Base-by-base conservation (phyloP, 305 asterid species). In the Rubia balearica region DNA sequence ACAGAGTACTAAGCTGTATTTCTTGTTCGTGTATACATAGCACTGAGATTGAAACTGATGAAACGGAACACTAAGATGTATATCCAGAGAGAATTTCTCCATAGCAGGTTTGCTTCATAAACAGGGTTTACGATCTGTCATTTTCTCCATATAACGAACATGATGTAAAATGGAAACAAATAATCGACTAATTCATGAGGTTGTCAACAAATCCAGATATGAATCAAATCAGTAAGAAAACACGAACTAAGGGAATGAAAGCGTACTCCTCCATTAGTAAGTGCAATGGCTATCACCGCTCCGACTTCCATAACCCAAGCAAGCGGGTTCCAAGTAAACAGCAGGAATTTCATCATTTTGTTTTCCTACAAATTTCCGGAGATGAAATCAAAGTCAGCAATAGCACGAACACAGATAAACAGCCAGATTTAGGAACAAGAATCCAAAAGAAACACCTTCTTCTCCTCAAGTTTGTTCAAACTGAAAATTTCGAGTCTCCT, bases 291-390 rank as follows among this genome's bases (percentile, higher is more conserved):
- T 95, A 91, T 91, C 13, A 91, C 65, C n/a, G 97, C 97, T 42
- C 96, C 96, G 45, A 43, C 55, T 71, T 91, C 97, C 97, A 91
- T 89, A 70, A 91, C 96, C 97, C 97, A 91, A 61, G 97, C 89
- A 3, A 89, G 91, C 65, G 97, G 97, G 74, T 91, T 91, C 97
- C 97, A 89, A 90, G 88, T 91, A 56, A 91, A 91, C 19, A 92
- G 92, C 71, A 91, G 71, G 77, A 89, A 91, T 77, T 87, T 89
- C 43, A 87, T 85, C 49, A 91, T 2, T 77, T 91, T 91, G 83
- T 79, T 85, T 49, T 76, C 80, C 83, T 79, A 70, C 70, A 68
- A 42, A 36, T 24, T 19, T 19, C 0, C 40, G 40, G 33, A 10
- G 7, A 21, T 14, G 12, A 33, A 16, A 11, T 41, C 36, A 22